Percentiles rank a stretch among this genome's conserved stretches.
Conservation (phyloP, 139 green algal genomes). For the Closterium sp. region DNA sequence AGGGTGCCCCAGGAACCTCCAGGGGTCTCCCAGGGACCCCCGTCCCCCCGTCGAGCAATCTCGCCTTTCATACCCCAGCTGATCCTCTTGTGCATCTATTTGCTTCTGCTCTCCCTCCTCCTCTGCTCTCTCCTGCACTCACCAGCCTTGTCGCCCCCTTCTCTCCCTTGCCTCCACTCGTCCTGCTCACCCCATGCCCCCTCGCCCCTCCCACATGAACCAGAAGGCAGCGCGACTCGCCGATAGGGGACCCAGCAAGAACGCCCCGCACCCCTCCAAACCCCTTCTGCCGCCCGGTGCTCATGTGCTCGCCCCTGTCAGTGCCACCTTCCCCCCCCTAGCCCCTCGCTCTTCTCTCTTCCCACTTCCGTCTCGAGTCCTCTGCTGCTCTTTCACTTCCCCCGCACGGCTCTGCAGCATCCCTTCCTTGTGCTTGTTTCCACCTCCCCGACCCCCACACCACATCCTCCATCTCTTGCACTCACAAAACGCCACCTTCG, state of each 20-base stretch:
- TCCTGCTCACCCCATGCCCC: neutral
- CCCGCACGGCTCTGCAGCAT: no score
- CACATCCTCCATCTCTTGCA: no score
- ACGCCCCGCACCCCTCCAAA: neutral
- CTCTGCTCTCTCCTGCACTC: no score
- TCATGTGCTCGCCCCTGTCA: constrained; percentile 21
- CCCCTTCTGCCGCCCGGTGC: neutral
- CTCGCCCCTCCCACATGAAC: neutral
- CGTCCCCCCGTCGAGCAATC: no score
- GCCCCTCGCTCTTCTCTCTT: neutral
- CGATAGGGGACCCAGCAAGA: neutral
- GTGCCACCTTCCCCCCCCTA: neutral
- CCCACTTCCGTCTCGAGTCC: neutral
- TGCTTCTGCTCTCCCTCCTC: no score
- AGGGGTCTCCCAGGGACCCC: no score
- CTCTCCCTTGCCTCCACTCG: neutral
- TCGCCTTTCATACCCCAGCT: neutral
- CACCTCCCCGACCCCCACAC: neutral
- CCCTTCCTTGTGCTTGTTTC: neutral
- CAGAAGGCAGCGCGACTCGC: neutral
- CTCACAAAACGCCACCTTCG: no score
- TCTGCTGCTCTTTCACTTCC: no score
- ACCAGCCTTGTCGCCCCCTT: neutral
- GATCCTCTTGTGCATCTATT: neutral
- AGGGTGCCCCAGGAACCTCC: no score